Percentiles rank a stretch among this genome's conserved stretches.
These are phyloP conservation scores for Cyanidioschyzon merolae DNA, from an alignment of 23 red algal species.

Conservation along the genomic window DNA sequence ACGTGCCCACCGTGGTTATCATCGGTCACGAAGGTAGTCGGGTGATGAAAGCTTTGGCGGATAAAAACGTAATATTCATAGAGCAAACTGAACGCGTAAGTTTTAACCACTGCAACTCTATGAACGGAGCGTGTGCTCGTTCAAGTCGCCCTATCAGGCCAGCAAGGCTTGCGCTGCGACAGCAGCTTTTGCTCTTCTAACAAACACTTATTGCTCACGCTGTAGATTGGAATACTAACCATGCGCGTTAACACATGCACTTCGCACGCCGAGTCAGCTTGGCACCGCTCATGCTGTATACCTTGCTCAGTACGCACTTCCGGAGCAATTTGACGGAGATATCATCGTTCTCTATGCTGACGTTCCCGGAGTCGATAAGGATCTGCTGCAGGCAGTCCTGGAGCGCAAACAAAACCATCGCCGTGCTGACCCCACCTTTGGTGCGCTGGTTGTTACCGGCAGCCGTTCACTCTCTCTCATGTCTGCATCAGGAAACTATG, in stretches of 20 bases:
- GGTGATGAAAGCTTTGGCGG: slow-evolving; percentile 30
- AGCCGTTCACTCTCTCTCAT: slow-evolving; percentile 21
- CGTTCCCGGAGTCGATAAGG: slow-evolving; percentile 75
- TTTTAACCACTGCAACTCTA: background rate
- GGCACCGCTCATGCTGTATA: slow-evolving; percentile 88
- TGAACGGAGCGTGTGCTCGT: no score
- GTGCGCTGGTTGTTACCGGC: slow-evolving; percentile 77
- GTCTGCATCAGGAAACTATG: slow-evolving; percentile 38
- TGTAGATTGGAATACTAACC: no score
- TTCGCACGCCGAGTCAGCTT: slow-evolving; percentile 21
- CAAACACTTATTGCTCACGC: no score
- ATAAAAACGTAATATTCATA: background rate
- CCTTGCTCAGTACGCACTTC: slow-evolving; percentile 44
- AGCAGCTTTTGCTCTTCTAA: no score
- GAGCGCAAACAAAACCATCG: slow-evolving; percentile 7
- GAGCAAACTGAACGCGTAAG: slow-evolving; percentile 11
- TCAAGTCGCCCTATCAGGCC: no score
- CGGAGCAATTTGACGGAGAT: slow-evolving; percentile 39
- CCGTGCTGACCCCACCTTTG: slow-evolving; percentile 24
- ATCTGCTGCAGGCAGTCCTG: slow-evolving; percentile 36
- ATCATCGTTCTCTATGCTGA: slow-evolving; percentile 79
- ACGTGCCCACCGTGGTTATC: slow-evolving; percentile 44
- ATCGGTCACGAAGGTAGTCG: slow-evolving; percentile 50
- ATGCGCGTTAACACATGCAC: no score
- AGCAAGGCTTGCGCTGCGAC: no score